phyloP scores from a whole-genome alignment of 345 rosid genomes.

The Eucalyptus melliodora region DNA sequence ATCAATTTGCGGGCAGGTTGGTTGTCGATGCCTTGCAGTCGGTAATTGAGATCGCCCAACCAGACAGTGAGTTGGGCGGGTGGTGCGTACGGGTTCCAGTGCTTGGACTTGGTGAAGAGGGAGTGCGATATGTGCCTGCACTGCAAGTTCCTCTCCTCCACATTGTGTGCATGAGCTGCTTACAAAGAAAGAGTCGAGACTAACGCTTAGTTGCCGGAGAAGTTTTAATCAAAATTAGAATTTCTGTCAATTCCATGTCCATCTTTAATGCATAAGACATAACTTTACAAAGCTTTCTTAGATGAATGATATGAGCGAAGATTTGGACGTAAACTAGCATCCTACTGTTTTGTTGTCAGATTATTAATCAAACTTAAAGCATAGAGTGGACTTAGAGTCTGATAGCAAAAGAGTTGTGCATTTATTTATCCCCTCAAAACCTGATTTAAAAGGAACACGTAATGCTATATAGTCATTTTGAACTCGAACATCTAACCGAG shows the following conservation, averaged over 20 bases:
- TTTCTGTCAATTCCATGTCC: neutral
- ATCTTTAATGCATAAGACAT: neutral
- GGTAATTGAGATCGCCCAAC: conserved; percentile 67
- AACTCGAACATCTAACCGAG: neutral
- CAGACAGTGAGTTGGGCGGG: conserved; percentile 41
- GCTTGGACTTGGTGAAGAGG: conserved; percentile 30
- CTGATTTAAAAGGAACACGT: neutral
- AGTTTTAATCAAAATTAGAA: neutral
- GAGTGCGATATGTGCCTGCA: conserved; percentile 32
- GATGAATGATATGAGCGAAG: neutral
- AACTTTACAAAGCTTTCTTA: neutral
- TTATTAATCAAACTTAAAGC: neutral
- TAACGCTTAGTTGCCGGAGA: neutral
- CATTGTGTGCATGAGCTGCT: conserved; percentile 37
- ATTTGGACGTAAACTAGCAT: neutral
- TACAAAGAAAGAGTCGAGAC: neutral
- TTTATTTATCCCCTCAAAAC: neutral
- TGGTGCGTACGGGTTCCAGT: conserved; percentile 15
- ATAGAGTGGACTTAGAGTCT: neutral
- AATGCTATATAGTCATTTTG: neutral
- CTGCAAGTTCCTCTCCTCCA: conserved; percentile 28
- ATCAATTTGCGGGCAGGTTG: conserved; percentile 44
- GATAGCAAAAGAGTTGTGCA: neutral
- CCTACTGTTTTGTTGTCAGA: neutral
- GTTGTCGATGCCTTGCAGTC: conserved; percentile 36